Evolutionary conservation across 2,329 filamentous ascomycete species (phyloP).

Genomic region (Parastagonospora avenae): DNA sequence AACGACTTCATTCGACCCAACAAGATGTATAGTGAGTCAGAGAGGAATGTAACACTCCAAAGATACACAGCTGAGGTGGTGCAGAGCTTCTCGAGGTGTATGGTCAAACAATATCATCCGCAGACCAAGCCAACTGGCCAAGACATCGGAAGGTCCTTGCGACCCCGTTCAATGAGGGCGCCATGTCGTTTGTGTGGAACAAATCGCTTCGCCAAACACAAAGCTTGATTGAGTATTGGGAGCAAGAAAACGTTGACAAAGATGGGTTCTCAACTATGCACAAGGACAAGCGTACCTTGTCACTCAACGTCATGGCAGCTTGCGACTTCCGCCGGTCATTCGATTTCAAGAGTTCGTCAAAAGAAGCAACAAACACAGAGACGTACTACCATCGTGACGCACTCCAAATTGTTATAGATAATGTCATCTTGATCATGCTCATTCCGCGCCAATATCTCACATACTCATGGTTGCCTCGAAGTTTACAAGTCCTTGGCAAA

Average conservation of each 20-base stretch:
- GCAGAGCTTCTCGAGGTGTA: conserved; percentile 16
- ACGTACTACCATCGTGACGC: conserved; percentile 14
- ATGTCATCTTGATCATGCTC: conserved; percentile 19
- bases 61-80: neutral
- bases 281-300: conserved; percentile 20
- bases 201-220: conserved; percentile 9
- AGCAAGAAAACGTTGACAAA: conserved; percentile 2
- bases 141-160: conserved; percentile 26
- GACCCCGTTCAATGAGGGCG: conserved; percentile 21
- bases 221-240: conserved; percentile 6
- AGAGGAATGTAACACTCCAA: neutral
- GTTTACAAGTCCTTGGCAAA: conserved; percentile 19
- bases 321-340: conserved; percentile 32
- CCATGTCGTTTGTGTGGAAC: conserved; percentile 16
- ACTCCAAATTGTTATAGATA: conserved; percentile 28
- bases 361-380: neutral
- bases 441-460: conserved; percentile 5
- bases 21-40: conserved; percentile 18
- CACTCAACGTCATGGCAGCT: conserved; percentile 43
- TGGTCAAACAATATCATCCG: conserved; percentile 16
- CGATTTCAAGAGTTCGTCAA: conserved; percentile 9
- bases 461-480: conserved; percentile 13
- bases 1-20: conserved; percentile 16
- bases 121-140: conserved; percentile 29
- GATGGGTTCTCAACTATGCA: conserved; percentile 4